Evolutionary conservation across 176 grass and related monocot genomes (phyloP), one percentile per base, ranked within the genome.

Genomic region (Musa beccarii): DNA sequence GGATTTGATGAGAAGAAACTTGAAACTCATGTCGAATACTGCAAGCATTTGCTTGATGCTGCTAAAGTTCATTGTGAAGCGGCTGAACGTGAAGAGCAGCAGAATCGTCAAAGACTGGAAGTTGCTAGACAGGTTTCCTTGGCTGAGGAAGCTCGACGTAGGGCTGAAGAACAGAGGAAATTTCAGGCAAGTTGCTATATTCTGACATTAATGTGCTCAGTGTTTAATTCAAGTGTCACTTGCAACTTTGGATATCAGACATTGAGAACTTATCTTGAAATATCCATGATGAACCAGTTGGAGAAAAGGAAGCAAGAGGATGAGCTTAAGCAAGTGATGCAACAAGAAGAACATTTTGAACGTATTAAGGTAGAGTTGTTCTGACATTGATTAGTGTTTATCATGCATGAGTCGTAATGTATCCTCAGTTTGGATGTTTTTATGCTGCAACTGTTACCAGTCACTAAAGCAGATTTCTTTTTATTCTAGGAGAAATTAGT

Each of bases 1-100:
- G 93, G 93, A 81, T 97, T 97, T 52, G 93, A 97, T 81, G 93
- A 97, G 76, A 92, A 92, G 88, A 97, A 97, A 85, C 89, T 86
- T 66, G 90, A 92, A 68, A 97, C 93, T 2, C 93, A 97, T 81
- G 84, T 97, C 24, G 93, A 97, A 63, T 97, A 97, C 59, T 97
- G 93, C 71, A 92, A 90, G 71, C 93, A 97, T 77, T 90, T 97
- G 75, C 90, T 97, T 79, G 84, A 93, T 80, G 93, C 86, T 79
- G 93, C 93, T 63, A 97, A 97, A 80, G 84, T 97, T 82, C 93
- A 97, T 67, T 89, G 90, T 72, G 90, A 97, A 79, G 90, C 82
- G 66, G 93, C 93, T 51, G 93, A 97, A 78, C 87, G 85, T 72
- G 84, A 87, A 86, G 93, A 97, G 67, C 90, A 97, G 49, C 93